Evolutionary conservation across 495 filamentous ascomycete species (phyloP).

Genomic region (Trypethelium eluteriae): DNA sequence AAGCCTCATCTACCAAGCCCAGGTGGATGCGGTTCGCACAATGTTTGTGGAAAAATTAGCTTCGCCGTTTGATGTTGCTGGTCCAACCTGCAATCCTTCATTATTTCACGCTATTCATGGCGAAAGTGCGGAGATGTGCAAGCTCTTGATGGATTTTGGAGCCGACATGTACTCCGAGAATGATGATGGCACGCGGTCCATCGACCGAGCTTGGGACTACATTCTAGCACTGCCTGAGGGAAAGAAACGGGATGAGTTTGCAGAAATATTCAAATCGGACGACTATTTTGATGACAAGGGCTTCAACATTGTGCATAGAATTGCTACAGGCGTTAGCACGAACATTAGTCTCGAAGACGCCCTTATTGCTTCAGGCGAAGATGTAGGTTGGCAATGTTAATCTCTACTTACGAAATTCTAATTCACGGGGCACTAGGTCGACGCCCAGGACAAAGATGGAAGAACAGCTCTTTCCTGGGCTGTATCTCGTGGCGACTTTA

Average conservation of each 20-base stretch:
- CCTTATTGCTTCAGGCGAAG: background rate
- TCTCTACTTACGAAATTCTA: background rate
- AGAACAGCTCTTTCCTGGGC: background rate
- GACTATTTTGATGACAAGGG: background rate
- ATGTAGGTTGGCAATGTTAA: background rate
- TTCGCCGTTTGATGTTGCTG: background rate
- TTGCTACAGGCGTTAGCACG: background rate
- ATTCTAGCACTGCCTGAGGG: background rate
- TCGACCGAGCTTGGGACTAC: background rate
- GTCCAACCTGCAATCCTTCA: background rate
- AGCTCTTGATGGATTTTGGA: background rate
- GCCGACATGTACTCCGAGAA: background rate
- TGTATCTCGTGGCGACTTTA: background rate
- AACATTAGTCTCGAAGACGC: background rate
- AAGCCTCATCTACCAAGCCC: background rate
- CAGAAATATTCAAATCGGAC: background rate
- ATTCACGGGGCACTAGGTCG: background rate
- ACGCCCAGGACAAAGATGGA: background rate
- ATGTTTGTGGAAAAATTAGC: background rate
- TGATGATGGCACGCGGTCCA: background rate
- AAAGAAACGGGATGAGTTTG: background rate
- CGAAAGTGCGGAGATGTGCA: background rate
- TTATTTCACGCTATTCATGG: background rate
- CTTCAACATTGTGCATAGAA: background rate
- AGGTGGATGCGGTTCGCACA: background rate